Conservation (phyloP, 2,329 filamentous ascomycete species). For the Venturia nashicola region DNA sequence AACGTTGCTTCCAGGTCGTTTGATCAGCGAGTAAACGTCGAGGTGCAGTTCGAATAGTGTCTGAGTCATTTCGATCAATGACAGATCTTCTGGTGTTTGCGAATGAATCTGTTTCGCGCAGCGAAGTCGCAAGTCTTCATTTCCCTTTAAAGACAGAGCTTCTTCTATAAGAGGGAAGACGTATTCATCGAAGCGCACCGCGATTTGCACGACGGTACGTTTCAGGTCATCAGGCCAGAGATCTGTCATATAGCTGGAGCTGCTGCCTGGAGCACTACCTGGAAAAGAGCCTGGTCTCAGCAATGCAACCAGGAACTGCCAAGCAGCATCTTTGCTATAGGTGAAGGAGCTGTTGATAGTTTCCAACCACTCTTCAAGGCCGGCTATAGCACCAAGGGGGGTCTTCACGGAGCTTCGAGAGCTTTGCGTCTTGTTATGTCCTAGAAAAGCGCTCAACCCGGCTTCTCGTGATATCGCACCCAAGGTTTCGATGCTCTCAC, state of each 20-base stretch:
- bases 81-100: conserved; percentile 18
- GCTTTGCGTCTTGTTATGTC: conserved; percentile 37
- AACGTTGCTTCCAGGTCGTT: conserved; percentile 45
- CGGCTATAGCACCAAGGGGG: conserved; percentile 25
- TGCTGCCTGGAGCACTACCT: not conserved
- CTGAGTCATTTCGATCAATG: conserved; percentile 41
- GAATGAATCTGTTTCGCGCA: not conserved
- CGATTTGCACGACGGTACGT: conserved; percentile 38
- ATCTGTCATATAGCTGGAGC: conserved; percentile 37
- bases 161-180: conserved; percentile 30
- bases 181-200: conserved; percentile 42
- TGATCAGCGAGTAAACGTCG: conserved; percentile 52
- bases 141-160: conserved; percentile 14
- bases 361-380: conserved; percentile 28
- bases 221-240: conserved; percentile 45
- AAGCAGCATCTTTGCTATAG: conserved; percentile 38
- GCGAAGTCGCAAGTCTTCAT: conserved; percentile 16
- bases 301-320: conserved; percentile 40
- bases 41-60: conserved; percentile 55
- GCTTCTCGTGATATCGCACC: conserved; percentile 37
- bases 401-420: conserved; percentile 28
- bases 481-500: conserved; percentile 36
- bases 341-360: conserved; percentile 35
- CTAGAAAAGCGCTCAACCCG: conserved; percentile 43
- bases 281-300: conserved; percentile 29